phyloP scores from a whole-genome alignment of 192 early-diverging fungal genomes.

The Oehlia diaphana region DNA sequence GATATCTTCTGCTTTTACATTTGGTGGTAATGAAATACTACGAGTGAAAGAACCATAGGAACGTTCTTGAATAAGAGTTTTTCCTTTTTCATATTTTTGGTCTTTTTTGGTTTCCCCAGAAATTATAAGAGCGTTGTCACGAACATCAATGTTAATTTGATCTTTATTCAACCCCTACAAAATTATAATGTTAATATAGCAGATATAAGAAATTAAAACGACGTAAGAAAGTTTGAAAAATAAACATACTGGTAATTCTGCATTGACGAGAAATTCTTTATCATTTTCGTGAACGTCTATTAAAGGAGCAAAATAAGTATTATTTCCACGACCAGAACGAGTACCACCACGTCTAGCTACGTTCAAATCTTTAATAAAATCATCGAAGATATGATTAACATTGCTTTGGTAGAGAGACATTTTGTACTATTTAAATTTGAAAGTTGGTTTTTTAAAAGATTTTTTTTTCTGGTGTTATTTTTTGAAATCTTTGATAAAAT shows the following conservation, averaged over 20 bases:
- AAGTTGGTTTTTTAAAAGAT: too few relatives aligned
- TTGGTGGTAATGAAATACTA: conserved; percentile 46
- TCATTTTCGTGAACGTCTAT: conserved; percentile 9
- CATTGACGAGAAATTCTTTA: background rate
- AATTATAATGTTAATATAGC: too few relatives aligned
- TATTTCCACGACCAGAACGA: background rate
- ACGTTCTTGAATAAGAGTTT: conserved; percentile 50
- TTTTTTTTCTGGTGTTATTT: too few relatives aligned
- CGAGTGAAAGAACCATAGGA: conserved; percentile 50
- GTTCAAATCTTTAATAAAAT: background rate
- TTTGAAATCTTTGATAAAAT: too few relatives aligned
- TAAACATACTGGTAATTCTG: conserved; percentile 9
- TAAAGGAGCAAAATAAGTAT: background rate
- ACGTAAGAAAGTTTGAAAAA: too few relatives aligned
- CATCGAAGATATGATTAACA: background rate
- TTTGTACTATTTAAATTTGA: too few relatives aligned
- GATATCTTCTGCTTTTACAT: conserved; percentile 47
- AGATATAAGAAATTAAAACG: too few relatives aligned
- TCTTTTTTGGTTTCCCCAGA: conserved; percentile 42
- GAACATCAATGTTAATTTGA: conserved; percentile 50
- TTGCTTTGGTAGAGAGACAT: too few relatives aligned
- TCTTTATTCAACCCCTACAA: conserved; percentile 50
- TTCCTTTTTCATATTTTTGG: conserved; percentile 39
- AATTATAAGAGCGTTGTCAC: conserved; percentile 48
- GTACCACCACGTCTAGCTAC: background rate